These are phyloP conservation scores for Echinosophora koreensis DNA, from an alignment of 306 rosid genomes.

Conservation along the genomic window DNA sequence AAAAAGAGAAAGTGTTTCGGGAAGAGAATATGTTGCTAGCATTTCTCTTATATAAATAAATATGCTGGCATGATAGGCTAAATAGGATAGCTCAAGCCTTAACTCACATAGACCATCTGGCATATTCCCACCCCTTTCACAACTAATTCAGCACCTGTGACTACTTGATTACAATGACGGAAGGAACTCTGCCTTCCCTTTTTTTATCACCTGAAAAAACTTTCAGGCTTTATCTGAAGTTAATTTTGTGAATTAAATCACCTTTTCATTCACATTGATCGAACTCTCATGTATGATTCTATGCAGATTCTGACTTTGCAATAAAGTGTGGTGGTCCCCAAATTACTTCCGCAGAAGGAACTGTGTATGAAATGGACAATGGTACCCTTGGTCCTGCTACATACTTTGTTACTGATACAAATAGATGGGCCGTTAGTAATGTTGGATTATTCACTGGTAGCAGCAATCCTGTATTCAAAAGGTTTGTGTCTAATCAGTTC, in stretches of 20 bases:
- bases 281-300: constrained; percentile 7
- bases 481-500: constrained; percentile 53
- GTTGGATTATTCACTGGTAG: constrained; percentile 61
- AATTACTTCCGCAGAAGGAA: constrained; percentile 51
- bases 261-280: not conserved
- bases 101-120: too few relatives aligned
- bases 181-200: not conserved
- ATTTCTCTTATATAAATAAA: too few relatives aligned
- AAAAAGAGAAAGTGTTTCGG: too few relatives aligned
- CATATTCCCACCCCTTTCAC: too few relatives aligned
- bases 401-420: constrained; percentile 62
- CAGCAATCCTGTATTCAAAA: constrained; percentile 41
- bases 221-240: not conserved
- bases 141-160: not conserved
- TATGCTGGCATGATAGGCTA: too few relatives aligned
- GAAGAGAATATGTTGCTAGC: too few relatives aligned
- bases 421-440: constrained; percentile 80
- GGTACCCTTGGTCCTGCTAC: constrained; percentile 75
- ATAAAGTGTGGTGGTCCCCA: constrained; percentile 77
- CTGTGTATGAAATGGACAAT: constrained; percentile 58
- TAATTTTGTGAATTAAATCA: not conserved
- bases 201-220: not conserved
- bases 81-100: too few relatives aligned
- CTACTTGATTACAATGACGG: not conserved
- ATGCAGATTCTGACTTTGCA: constrained; percentile 68